Percentiles rank a stretch among this genome's conserved stretches.
These are phyloP conservation scores for Fusarium decemcellulare DNA, from an alignment of 2,329 filamentous ascomycete species.

Conservation along the genomic window DNA sequence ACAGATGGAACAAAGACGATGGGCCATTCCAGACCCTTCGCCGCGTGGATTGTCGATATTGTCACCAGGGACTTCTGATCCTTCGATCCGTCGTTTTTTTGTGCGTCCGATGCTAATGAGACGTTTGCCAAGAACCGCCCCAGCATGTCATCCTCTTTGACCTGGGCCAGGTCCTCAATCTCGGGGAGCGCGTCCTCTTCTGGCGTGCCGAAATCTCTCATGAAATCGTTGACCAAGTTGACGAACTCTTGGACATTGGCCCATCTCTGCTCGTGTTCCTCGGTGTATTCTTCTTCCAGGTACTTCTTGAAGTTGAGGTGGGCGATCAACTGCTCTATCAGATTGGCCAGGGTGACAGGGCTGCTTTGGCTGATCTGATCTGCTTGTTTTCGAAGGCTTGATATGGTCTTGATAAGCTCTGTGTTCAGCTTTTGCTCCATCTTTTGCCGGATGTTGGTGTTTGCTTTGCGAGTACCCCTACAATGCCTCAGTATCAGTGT, in stretches of 20 bases:
- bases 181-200: constrained; percentile 73
- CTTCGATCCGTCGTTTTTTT: constrained; percentile 72
- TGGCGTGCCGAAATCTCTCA: constrained; percentile 56
- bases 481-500: constrained; percentile 73
- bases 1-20: constrained; percentile 93
- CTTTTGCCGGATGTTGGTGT: constrained; percentile 63
- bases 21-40: constrained; percentile 97
- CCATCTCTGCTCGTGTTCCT: constrained; percentile 86
- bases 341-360: constrained; percentile 58
- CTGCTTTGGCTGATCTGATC: constrained; percentile 46
- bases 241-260: constrained; percentile 93
- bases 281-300: constrained; percentile 77
- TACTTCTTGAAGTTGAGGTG: constrained; percentile 82
- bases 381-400: constrained; percentile 49
- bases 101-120: constrained; percentile 84
- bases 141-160: constrained; percentile 74
- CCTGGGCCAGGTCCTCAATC: constrained; percentile 80
- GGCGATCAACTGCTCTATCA: constrained; percentile 69
- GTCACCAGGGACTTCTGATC: constrained; percentile 78
- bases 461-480: constrained; percentile 62
- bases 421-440: constrained; percentile 68
- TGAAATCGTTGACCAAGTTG: constrained; percentile 81
- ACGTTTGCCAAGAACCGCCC: constrained; percentile 91
- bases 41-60: constrained; percentile 95
- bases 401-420: constrained; percentile 62